phyloP scores from a whole-genome alignment of 345 rosid genomes.

The Anastatica hierochuntica region DNA sequence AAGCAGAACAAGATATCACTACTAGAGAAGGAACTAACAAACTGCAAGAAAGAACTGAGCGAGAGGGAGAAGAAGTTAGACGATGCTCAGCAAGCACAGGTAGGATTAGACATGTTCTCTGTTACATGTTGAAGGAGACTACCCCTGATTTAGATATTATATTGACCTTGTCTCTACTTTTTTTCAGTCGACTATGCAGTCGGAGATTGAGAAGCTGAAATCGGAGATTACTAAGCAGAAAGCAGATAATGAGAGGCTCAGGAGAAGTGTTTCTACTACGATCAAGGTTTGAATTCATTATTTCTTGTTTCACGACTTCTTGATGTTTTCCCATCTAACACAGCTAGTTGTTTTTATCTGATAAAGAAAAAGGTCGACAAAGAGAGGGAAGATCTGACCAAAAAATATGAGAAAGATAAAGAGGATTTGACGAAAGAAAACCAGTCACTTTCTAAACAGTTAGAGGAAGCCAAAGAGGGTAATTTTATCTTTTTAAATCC shows the following conservation, averaged over 20 bases:
- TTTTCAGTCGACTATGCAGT: conserved; percentile 36
- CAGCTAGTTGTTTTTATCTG: too few relatives aligned
- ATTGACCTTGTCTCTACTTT: conserved; percentile 7
- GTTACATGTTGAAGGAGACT: too few relatives aligned
- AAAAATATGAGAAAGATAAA: too few relatives aligned
- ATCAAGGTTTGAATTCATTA: too few relatives aligned
- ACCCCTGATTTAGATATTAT: conserved; percentile 2
- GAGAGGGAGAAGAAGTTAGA: conserved; percentile 56
- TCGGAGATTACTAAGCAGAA: conserved; percentile 19
- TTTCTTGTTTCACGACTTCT: too few relatives aligned
- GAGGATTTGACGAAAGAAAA: conserved; percentile 62
- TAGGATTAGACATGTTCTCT: too few relatives aligned
- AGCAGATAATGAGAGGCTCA: conserved; percentile 1
- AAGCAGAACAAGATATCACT: conserved; percentile 47
- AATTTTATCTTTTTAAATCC: conserved; percentile 3
- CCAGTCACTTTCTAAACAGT: conserved; percentile 61
- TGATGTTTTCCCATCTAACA: too few relatives aligned
- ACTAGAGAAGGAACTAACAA: conserved; percentile 67
- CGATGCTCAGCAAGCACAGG: conserved; percentile 61
- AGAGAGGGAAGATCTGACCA: too few relatives aligned
- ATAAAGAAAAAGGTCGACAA: conserved; percentile 28
- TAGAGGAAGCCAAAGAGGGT: conserved; percentile 89
- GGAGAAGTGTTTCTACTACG: too few relatives aligned
- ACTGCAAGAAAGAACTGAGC: conserved; percentile 45
- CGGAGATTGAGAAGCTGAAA: conserved; percentile 54